Base-by-base conservation (phyloP, 2,329 filamentous ascomycete species). In the Parafenestella ontariensis region DNA sequence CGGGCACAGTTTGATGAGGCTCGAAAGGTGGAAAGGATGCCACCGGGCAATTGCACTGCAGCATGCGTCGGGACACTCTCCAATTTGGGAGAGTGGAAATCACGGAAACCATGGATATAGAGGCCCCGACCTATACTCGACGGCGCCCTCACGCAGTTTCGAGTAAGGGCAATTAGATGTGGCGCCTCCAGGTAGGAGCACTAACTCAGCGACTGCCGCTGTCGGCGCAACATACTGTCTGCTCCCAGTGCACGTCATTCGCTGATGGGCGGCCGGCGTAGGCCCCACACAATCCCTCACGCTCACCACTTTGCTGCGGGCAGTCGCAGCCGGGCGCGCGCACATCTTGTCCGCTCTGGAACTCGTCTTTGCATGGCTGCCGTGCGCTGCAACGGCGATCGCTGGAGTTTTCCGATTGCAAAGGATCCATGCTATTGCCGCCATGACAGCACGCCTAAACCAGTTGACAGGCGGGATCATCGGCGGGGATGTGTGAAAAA, bases 381-480 rank as follows among this genome's bases (percentile, higher is more conserved):
- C 37, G 37, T 40, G 6, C 61, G 56, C 62, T 72, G 71, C 70
- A 73, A 66, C 68, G 69, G 64, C 66, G 69, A 73, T 74, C 69
- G 60, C 49, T 51, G 48, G 47, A 44, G 46, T 52, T 51, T 37
- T 43, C 50, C 37, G 48, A 55, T 56, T 54, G 56, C 46, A 13
- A 24, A 15, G 10, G 20, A 21, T 34, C 23, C 11, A 20, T 17
- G 15, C 24, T 11, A 43, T 23, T 18, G 24, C 47, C 44, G 57
- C 54, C 53, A 54, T 59, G 59, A 46, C 44, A 56, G 54, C 46
- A 56, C 54, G 56, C 57, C 56, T 54, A 56, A 58, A 40, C 44
- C 43, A 55, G 54, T 61, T 68, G 66, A 64, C 65, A 66, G 64
- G 56, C 67, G 59, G 61, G 69, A 73, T 71, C 68, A 68, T 57